Base-by-base conservation (phyloP, 169 alveolate genomes). In the Cryptosporidium xiaoi region DNA sequence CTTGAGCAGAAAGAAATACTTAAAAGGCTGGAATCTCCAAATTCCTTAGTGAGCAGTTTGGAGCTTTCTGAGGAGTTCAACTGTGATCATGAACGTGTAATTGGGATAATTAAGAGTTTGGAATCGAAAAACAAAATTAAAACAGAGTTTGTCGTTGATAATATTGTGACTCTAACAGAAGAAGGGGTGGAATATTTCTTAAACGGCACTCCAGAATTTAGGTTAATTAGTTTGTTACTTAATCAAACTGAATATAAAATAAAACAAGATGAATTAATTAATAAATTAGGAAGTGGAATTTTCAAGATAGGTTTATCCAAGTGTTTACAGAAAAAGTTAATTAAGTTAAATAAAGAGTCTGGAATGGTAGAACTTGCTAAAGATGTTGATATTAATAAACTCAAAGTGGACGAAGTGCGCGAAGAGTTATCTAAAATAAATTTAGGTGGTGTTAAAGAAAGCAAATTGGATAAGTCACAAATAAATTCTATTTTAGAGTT, bases 181-280 rank as follows among this genome's bases (percentile, higher is more conserved):
- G 96, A 93, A 44, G 96, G 95, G 1, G 27, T 18, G 29, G 83
- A 71, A 50, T 93, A 93, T 83, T 77, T 92, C 20, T 65, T 20
- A 20, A 58, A 91, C 12, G 94, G 94, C 10, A 91, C 96, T 4
- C 96, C 96, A 4, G 96, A 93, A 82, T 90, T 33, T 69, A 71
- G 83, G 36, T 91, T 92, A 27, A 65, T 93, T 34, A 90, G 83
- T 68, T 18, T 60, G 36, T 10, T 77, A 10, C 48, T 77, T 24
- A 40, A 20, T 12, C 27, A 31, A 0, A 36, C 7, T 2, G 71
- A 60, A 10, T 53, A 33, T 33, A 60, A 56, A 77, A 18, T 62
- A 33, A 62, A 55, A 24, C 77, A 60, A 40, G 65, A 62, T 3
- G 64, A 77, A 44, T 46, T 48, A 48, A 56, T 62, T n/a, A 44